These are phyloP conservation scores for Didymella segeticola DNA, from an alignment of 2,329 filamentous ascomycete genomes.

Conservation along the genomic window DNA sequence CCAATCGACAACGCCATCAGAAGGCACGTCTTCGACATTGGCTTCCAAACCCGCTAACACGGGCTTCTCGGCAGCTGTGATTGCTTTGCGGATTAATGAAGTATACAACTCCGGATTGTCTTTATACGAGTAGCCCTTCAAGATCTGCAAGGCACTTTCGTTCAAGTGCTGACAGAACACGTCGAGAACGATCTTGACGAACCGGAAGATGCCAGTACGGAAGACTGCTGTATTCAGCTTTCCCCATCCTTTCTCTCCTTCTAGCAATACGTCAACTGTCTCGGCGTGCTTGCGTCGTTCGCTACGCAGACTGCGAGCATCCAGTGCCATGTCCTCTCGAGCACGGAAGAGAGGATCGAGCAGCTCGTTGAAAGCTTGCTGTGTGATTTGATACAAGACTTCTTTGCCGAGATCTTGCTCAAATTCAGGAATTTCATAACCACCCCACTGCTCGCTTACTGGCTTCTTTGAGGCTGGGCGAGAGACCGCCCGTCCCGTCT, in stretches of 20 bases:
- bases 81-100: constrained; percentile 17
- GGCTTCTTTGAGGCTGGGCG: constrained; percentile 76
- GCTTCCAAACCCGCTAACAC: constrained; percentile 20
- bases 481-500: constrained; percentile 55
- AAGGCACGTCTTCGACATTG: constrained; percentile 7
- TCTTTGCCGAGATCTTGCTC: constrained; percentile 86
- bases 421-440: constrained; percentile 78
- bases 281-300: constrained; percentile 35
- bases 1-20: constrained; percentile 5
- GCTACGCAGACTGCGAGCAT: constrained; percentile 57
- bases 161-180: constrained; percentile 26
- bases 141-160: neutral
- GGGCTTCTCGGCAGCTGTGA: constrained; percentile 26
- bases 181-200: constrained; percentile 34
- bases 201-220: constrained; percentile 36
- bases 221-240: constrained; percentile 24
- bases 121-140: neutral
- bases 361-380: constrained; percentile 92
- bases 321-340: constrained; percentile 77
- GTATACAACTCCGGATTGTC: neutral
- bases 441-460: constrained; percentile 72
- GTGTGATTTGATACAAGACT: constrained; percentile 87
- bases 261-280: constrained; percentile 25
- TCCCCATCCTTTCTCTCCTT: constrained; percentile 5
- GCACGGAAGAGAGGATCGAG: constrained; percentile 84